These are phyloP conservation scores for Candida awuae DNA, from an alignment of 805 yeast species.

Conservation along the genomic window DNA sequence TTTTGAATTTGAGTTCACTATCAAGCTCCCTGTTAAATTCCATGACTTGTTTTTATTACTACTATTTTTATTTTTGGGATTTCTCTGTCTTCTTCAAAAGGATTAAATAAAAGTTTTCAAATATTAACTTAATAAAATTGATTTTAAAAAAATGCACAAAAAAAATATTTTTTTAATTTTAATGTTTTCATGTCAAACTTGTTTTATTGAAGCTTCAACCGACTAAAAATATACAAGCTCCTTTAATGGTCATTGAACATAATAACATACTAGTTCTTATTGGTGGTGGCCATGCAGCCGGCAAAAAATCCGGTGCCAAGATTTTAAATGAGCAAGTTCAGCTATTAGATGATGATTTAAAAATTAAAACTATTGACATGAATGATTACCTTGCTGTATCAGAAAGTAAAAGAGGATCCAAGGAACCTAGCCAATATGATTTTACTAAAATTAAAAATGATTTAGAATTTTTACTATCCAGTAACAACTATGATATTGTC, in stretches of 20 bases:
- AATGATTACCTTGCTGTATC: constrained; percentile 10
- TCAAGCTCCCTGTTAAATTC: constrained; percentile 57
- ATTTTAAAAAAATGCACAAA: background rate
- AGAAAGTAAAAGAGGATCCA: constrained; percentile 6
- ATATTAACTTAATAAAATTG: no score
- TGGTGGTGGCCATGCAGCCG: constrained; percentile 32
- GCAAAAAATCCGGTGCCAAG: constrained; percentile 24
- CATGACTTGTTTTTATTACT: constrained; percentile 25
- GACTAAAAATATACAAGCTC: no score
- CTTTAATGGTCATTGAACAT: background rate
- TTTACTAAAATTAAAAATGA: constrained; percentile 25
- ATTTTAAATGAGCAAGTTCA: constrained; percentile 20
- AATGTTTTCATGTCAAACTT: no score
- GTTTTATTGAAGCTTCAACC: no score
- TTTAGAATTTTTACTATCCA: constrained; percentile 6
- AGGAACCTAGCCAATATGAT: constrained; percentile 36
- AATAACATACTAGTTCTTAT: constrained; percentile 21
- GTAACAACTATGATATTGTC: constrained; percentile 25
- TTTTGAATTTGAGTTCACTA: constrained; percentile 50
- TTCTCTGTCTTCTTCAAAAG: background rate
- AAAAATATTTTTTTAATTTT: background rate
- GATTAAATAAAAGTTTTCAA: background rate
- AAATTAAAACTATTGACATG: constrained; percentile 21
- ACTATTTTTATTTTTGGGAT: background rate
- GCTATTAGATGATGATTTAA: constrained; percentile 11